Evolutionary conservation across 345 rosid species (phyloP).

Genomic region (Eucalyptus curtisii): DNA sequence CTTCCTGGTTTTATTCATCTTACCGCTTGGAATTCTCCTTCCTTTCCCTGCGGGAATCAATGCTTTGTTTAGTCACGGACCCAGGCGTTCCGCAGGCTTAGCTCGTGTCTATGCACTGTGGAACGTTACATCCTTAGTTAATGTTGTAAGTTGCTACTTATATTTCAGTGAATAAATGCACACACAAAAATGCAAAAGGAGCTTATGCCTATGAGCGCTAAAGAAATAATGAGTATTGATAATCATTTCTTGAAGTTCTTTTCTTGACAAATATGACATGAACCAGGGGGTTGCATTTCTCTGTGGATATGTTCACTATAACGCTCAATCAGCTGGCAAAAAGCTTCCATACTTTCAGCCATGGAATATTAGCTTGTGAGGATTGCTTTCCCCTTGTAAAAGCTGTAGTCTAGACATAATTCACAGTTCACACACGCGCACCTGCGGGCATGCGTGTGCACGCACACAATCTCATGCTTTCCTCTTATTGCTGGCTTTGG

Average conservation of each 20-base stretch:
- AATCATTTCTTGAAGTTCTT: not conserved
- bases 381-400: not conserved
- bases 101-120: conserved; percentile 94
- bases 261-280: not conserved
- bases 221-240: not conserved
- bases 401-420: not conserved
- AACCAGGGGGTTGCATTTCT: conserved; percentile 75
- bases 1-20: conserved; percentile 72
- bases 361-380: conserved; percentile 98
- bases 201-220: not conserved
- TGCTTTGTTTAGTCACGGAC: conserved; percentile 97
- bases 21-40: conserved; percentile 88
- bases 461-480: not conserved
- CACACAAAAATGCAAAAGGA: not conserved
- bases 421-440: not conserved
- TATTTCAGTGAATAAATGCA: not conserved
- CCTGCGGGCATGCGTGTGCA: not conserved
- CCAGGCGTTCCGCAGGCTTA: conserved; percentile 93
- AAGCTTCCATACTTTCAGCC: conserved; percentile 60
- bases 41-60: conserved; percentile 99
- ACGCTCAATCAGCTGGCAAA: conserved; percentile 52
- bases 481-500: not conserved
- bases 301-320: conserved; percentile 85
- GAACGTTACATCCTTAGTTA: conserved; percentile 78
- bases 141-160: conserved; percentile 59